Evolutionary conservation across 306 rosid genomes (phyloP).

Genomic region (Nissolia schottii): DNA sequence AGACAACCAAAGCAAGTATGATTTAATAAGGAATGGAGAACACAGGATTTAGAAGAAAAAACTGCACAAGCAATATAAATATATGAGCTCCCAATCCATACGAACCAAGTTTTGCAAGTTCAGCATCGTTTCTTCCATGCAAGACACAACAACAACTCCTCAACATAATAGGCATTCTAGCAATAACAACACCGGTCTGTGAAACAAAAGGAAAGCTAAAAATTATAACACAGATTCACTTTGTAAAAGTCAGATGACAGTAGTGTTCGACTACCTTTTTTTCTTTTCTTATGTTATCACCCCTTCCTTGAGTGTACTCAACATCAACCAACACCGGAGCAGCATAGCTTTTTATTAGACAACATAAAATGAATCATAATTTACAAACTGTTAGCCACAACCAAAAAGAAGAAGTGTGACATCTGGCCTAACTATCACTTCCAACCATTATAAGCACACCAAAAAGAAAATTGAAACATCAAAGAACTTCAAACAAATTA

Average conservation of each 20-base stretch:
- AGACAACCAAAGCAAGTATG: background rate
- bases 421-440: background rate
- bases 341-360: conserved; percentile 50
- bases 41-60: background rate
- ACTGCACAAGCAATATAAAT: background rate
- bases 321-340: conserved; percentile 74
- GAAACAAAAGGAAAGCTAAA: background rate
- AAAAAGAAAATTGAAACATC: conserved; percentile 1
- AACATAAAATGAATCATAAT: background rate
- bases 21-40: background rate
- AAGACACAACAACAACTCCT: conserved; percentile 74
- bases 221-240: background rate
- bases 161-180: conserved; percentile 89
- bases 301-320: conserved; percentile 60
- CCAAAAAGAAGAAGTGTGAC: background rate
- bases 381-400: background rate
- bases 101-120: conserved; percentile 80
- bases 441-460: background rate
- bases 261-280: conserved; percentile 42
- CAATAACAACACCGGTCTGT: conserved; percentile 53
- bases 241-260: conserved; percentile 8
- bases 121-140: conserved; percentile 69
- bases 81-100: background rate
- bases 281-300: conserved; percentile 23
- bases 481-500: background rate